Evolutionary conservation across 805 yeast genomes (phyloP).

Genomic region (Metschnikowia cerradonensis): DNA sequence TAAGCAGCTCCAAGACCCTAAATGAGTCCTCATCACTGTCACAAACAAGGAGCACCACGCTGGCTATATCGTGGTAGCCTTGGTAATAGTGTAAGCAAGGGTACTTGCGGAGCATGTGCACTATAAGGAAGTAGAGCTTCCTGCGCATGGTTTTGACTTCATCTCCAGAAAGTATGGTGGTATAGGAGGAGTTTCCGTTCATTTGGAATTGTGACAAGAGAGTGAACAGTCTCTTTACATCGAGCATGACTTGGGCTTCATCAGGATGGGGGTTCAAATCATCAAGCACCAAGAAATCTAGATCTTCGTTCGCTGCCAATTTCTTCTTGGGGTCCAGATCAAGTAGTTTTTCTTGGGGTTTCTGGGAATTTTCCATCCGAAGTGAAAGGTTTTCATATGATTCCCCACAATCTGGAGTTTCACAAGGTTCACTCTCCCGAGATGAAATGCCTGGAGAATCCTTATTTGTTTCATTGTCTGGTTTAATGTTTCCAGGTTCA

Average conservation of each 20-base stretch:
- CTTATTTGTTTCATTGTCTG: neutral
- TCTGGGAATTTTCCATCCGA: neutral
- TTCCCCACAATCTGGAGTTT: neutral
- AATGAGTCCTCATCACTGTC: constrained; percentile 33
- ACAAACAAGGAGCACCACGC: constrained; percentile 57
- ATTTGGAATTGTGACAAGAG: constrained; percentile 25
- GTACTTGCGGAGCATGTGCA: constrained; percentile 52
- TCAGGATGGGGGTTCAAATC: constrained; percentile 55
- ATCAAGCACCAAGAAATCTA: constrained; percentile 7
- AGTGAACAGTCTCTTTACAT: constrained; percentile 68
- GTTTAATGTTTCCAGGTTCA: too few species aligned
- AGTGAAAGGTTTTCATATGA: neutral
- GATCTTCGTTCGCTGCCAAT: neutral
- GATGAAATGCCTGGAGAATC: too few species aligned
- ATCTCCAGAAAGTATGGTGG: constrained; percentile 30
- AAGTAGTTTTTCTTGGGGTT: neutral
- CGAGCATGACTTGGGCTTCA: constrained; percentile 75
- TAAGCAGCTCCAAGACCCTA: constrained; percentile 48
- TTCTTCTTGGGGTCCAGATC: neutral
- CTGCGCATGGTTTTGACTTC: constrained; percentile 35
- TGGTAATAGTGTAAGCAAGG: constrained; percentile 77
- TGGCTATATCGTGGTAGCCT: constrained; percentile 87
- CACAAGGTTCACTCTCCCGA: neutral
- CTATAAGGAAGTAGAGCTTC: constrained; percentile 42
- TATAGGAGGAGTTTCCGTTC: constrained; percentile 23